Percentiles rank a stretch among this genome's conserved stretches.
These are phyloP conservation scores for Phylloporus sp. DNA, from an alignment of 768 basidiomycete species.

Conservation along the genomic window DNA sequence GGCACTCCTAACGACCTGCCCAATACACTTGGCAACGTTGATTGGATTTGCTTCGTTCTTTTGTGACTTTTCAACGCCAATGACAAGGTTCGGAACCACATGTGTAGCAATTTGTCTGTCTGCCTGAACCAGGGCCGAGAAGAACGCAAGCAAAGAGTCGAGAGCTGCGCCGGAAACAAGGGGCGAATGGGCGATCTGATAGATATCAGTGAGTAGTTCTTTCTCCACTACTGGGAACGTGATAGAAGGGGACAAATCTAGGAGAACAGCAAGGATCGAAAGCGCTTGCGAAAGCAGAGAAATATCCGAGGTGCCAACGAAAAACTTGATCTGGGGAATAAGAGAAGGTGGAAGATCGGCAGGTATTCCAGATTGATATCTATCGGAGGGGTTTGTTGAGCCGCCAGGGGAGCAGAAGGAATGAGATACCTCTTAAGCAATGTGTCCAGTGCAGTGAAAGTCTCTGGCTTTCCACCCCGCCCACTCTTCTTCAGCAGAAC, in stretches of 20 bases:
- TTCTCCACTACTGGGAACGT: constrained; percentile 76
- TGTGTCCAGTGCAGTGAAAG: constrained; percentile 72
- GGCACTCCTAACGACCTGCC: constrained; percentile 69
- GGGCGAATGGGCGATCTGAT: constrained; percentile 71
- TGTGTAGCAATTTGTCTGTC: constrained; percentile 81
- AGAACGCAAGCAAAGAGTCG: constrained; percentile 81
- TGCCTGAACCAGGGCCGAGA: constrained; percentile 72
- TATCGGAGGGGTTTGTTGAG: constrained; percentile 14
- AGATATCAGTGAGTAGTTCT: constrained; percentile 62
- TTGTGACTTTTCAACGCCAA: constrained; percentile 57
- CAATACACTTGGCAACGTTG: constrained; percentile 84
- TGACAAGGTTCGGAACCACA: constrained; percentile 70
- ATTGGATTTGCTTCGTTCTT: constrained; percentile 50
- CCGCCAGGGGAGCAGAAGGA: neutral
- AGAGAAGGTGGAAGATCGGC: constrained; percentile 54
- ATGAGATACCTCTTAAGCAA: constrained; percentile 57
- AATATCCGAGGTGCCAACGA: constrained; percentile 73
- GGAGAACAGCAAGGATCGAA: constrained; percentile 57
- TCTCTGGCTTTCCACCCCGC: constrained; percentile 68
- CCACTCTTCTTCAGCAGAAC: constrained; percentile 74
- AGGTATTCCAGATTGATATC: constrained; percentile 49
- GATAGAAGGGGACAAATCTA: constrained; percentile 57
- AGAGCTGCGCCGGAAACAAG: constrained; percentile 71
- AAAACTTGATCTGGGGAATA: constrained; percentile 68
- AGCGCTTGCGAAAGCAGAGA: constrained; percentile 71